These are phyloP conservation scores for Rhizopogon vulgaris DNA, from an alignment of 768 basidiomycete species.

Conservation along the genomic window DNA sequence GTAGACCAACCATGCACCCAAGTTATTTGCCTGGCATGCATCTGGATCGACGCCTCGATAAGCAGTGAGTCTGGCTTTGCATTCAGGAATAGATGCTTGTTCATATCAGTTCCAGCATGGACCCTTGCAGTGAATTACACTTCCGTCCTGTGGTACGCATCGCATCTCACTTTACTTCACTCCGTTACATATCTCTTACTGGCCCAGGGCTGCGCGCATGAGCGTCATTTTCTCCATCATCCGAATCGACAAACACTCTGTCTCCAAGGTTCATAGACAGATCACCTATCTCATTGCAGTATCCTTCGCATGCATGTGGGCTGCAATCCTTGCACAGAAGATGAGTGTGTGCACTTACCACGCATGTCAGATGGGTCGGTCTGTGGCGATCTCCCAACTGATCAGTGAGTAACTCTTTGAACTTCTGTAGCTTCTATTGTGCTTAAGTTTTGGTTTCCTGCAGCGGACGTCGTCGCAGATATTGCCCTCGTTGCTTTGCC, in stretches of 20 bases:
- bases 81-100: no score
- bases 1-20: no score
- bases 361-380: neutral
- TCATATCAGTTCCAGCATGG: neutral
- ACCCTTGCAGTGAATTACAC: no score
- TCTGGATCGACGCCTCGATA: no score
- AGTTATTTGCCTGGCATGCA: no score
- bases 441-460: neutral
- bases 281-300: neutral
- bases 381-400: neutral
- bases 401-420: neutral
- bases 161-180: no score
- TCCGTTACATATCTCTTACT: neutral
- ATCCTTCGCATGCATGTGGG: neutral
- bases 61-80: no score
- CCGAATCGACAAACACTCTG: neutral
- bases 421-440: neutral
- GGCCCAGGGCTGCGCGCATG: conserved; percentile 1
- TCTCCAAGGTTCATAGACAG: neutral
- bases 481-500: neutral
- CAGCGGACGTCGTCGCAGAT: neutral
- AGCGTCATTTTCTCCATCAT: neutral
- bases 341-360: neutral
- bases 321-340: neutral
- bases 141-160: no score